phyloP scores from a whole-genome alignment of 116 monocot genomes.

The Dioscorea cayenensis region DNA sequence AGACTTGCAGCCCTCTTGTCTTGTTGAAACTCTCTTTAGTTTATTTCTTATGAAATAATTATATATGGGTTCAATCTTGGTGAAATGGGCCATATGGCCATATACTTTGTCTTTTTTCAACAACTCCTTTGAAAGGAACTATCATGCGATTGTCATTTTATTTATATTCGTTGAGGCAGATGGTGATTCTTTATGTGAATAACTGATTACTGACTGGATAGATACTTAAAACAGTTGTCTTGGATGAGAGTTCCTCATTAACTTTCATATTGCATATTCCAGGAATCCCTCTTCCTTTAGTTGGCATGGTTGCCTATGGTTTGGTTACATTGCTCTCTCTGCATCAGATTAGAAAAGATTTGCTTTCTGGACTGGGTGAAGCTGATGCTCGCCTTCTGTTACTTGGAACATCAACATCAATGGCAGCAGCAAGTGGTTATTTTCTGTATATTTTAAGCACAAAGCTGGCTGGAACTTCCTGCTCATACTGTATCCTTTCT shows the following conservation, averaged over 20 bases:
- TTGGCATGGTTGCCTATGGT: constrained; percentile 83
- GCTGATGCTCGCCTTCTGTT: constrained; percentile 44
- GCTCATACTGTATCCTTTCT: constrained; percentile 79
- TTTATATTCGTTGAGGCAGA: not conserved
- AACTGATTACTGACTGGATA: too few species aligned
- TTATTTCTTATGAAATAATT: too few species aligned
- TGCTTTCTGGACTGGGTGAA: constrained; percentile 36
- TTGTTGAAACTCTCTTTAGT: too few species aligned
- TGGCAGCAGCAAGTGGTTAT: constrained; percentile 96
- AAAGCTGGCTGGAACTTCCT: constrained; percentile 60
- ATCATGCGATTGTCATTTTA: not conserved
- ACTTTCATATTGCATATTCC: constrained; percentile 24
- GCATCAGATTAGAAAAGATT: constrained; percentile 38
- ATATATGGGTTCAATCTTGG: too few species aligned
- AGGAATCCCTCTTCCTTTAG: constrained; percentile 90
- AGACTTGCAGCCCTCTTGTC: too few species aligned
- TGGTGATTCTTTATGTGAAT: constrained; percentile 6
- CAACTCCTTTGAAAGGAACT: too few species aligned
- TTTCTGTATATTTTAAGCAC: constrained; percentile 88
- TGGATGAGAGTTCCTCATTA: constrained; percentile 8
- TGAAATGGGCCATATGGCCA: too few species aligned
- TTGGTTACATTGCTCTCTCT: constrained; percentile 58
- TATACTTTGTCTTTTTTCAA: not conserved
- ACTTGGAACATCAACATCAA: constrained; percentile 65
- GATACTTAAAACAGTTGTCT: too few species aligned